phyloP scores from a whole-genome alignment of 306 rosid species.

The Arachis hypogaea region DNA sequence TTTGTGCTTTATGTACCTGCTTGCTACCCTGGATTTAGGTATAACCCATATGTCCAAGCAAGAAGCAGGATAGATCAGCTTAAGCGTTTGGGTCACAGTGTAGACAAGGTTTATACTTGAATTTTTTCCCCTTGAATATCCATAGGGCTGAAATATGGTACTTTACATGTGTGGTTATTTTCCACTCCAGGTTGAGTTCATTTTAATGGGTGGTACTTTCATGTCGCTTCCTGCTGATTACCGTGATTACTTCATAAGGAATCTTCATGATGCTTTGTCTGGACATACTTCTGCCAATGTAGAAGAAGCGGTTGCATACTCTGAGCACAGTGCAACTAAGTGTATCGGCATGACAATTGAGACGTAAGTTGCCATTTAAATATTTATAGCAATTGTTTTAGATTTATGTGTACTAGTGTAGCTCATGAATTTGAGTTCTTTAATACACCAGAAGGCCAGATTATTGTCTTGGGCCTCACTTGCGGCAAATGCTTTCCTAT shows the following conservation, averaged over 20 bases:
- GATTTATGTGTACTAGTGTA: conserved; percentile 18
- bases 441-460: conserved; percentile 87
- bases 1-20: neutral
- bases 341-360: conserved; percentile 99
- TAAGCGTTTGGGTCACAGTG: conserved; percentile 98
- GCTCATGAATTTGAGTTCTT: conserved; percentile 32
- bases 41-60: conserved; percentile 96
- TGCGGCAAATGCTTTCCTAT: conserved; percentile 95
- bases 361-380: conserved; percentile 60
- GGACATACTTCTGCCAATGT: conserved; percentile 97
- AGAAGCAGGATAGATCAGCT: conserved; percentile 97
- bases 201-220: conserved; percentile 97
- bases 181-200: conserved; percentile 88
- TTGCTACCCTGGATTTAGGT: conserved; percentile 58
- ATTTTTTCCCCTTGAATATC: conserved; percentile 6
- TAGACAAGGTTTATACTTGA: conserved; percentile 75
- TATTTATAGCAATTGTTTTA: neutral
- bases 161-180: conserved; percentile 37
- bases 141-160: neutral
- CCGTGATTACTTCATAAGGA: conserved; percentile 88
- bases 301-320: conserved; percentile 91
- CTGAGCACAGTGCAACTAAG: conserved; percentile 90
- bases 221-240: conserved; percentile 94
- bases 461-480: conserved; percentile 97
- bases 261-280: conserved; percentile 93